Conservation (phyloP, 2,329 filamentous ascomycete genomes). For the Cercospora citrullina region DNA sequence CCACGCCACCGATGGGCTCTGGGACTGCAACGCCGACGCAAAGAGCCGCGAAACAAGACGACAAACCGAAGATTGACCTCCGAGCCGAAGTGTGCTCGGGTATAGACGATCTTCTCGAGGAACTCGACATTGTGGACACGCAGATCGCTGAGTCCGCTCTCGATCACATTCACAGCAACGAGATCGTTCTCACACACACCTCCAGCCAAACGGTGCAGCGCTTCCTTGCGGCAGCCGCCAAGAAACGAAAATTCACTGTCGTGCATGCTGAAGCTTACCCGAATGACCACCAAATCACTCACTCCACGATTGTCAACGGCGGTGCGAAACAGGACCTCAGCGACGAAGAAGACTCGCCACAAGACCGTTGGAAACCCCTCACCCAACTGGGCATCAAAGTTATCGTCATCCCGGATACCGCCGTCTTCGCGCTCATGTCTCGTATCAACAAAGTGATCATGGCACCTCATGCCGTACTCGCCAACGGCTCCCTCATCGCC, state of each 20-base stretch:
- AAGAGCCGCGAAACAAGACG: conserved; percentile 38
- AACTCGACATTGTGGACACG: conserved; percentile 88
- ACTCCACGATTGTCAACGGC: conserved; percentile 61
- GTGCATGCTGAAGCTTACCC: conserved; percentile 75
- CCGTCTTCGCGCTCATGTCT: conserved; percentile 91
- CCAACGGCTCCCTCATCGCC: conserved; percentile 82
- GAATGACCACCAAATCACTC: conserved; percentile 65
- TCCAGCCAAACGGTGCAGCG: conserved; percentile 84
- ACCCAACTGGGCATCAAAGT: conserved; percentile 75
- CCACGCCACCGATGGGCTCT: conserved; percentile 16
- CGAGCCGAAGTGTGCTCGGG: conserved; percentile 90
- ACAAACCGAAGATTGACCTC: conserved; percentile 59
- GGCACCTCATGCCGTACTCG: conserved; percentile 80
- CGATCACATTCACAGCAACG: conserved; percentile 89
- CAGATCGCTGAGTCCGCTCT: conserved; percentile 87
- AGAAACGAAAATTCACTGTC: conserved; percentile 88
- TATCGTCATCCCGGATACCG: conserved; percentile 79
- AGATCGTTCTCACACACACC: conserved; percentile 86
- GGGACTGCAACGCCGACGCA: conserved; percentile 36
- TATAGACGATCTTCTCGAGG: conserved; percentile 93
- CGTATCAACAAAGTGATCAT: conserved; percentile 94
- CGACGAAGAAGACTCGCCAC: conserved; percentile 45
- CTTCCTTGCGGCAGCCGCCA: conserved; percentile 82
- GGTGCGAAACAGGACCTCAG: conserved; percentile 43
- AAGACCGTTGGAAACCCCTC: conserved; percentile 71